Base-by-base conservation (phyloP, 208 protist genomes). In the Tritrichomonas foetus region DNA sequence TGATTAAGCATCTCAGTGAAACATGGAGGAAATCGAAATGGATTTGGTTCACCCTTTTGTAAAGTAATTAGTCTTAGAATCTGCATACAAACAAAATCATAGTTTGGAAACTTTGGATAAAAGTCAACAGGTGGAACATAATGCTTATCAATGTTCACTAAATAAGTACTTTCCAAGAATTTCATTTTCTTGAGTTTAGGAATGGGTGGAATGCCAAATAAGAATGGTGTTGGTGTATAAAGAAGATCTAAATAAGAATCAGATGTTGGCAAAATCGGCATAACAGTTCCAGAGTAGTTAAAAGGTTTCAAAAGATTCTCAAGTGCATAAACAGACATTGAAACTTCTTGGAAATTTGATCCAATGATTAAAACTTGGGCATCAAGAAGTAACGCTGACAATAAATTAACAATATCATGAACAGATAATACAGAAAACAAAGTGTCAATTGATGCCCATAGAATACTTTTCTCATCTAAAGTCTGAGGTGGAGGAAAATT, bases 361-460 rank as follows among this genome's bases (percentile, higher is more conserved):
- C 78, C 78, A 36, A 89, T 53, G 57, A 89, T 47, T 39, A 89
- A 16, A 89, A 89, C 41, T 89, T 89, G 78, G 0, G n/a, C 22
- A 61, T 89, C 78, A 89, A 50, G 39, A 8, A 89, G 16, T 33
- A 89, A 39, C 8, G 27, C 78, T 39, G 16, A 57, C 0, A 57
- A 25, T 39, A 89, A 39, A 89, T 14, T 33, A 36, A 89, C 57
- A n/a, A 89, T 89, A 61, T 89, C 47, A 20, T 39, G 14, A 39
- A 57, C 27, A 53, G 39, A n/a, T 0, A 89, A 16, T 20, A 30
- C 8, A 8, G 78, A 89, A 61, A 89, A 89, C 27, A 89, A 30
- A 39, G 78, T 89, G 27, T 89, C 78, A 27, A 89, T n/a, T 5
- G 22, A 57, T 20, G 78, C 14, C 20, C 20, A 89, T n/a, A 53